A percentile compares a stretch with the other conserved stretches of the same genome.
These are phyloP conservation scores for Fusarium decemcellulare DNA, from an alignment of 2,329 filamentous ascomycete genomes.

Conservation along the genomic window DNA sequence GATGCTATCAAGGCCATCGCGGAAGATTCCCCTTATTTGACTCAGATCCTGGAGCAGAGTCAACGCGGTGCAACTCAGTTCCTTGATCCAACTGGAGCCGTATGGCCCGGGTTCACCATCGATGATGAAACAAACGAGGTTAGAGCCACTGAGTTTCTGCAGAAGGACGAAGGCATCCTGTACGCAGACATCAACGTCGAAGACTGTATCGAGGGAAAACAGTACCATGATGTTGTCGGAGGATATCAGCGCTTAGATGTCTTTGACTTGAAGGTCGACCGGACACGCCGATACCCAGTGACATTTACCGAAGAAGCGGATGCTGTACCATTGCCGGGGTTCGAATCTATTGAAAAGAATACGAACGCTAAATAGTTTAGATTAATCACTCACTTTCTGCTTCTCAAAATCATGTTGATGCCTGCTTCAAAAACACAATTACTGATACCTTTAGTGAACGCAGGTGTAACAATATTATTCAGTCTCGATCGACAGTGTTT, in stretches of 20 bases:
- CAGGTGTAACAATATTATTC: too few species aligned
- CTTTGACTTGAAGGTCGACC: conserved; percentile 65
- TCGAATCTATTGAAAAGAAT: too few species aligned
- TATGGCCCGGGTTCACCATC: conserved; percentile 55
- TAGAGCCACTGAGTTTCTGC: conserved; percentile 54
- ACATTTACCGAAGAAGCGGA: conserved; percentile 37
- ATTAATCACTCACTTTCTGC: too few species aligned
- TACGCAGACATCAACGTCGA: conserved; percentile 66
- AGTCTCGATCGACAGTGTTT: too few species aligned
- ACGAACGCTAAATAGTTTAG: too few species aligned
- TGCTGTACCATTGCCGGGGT: too few species aligned
- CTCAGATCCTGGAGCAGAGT: conserved; percentile 52
- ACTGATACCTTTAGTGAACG: too few species aligned
- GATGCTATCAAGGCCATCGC: conserved; percentile 55
- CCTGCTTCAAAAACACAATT: too few species aligned
- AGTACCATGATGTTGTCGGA: conserved; percentile 70
- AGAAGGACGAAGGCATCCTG: conserved; percentile 62
- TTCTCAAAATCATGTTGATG: too few species aligned
- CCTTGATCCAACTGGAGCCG: conserved; percentile 64
- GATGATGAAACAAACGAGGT: conserved; percentile 35
- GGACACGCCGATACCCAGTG: conserved; percentile 54
- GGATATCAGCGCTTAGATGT: conserved; percentile 69
- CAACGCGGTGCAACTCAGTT: conserved; percentile 64
- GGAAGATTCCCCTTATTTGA: conserved; percentile 47
- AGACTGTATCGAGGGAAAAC: conserved; percentile 68